A percentile compares a stretch with the other conserved stretches of the same genome.
Evolutionary conservation across 2,329 filamentous ascomycete genomes (phyloP).

Genomic region (Colletotrichum magnum): DNA sequence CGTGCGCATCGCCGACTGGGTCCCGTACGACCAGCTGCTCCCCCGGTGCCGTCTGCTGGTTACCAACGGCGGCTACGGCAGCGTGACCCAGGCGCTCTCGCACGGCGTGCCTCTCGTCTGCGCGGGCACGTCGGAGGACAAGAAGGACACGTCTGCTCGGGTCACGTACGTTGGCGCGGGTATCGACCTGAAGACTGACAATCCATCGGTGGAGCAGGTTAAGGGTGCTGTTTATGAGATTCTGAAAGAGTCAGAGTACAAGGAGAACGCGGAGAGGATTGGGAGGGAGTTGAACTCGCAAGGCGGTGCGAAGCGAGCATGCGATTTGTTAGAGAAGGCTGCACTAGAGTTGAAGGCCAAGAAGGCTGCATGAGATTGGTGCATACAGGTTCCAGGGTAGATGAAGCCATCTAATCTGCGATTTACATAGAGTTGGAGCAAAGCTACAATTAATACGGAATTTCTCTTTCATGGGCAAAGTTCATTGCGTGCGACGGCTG

Average conservation of each 20-base stretch:
- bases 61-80: conserved; percentile 56
- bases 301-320: conserved; percentile 46
- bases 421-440: background rate
- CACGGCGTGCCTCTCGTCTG: conserved; percentile 53
- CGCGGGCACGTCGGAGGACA: conserved; percentile 54
- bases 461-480: too few relatives aligned
- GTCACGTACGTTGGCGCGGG: conserved; percentile 50
- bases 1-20: conserved; percentile 51
- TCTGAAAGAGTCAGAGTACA: conserved; percentile 44
- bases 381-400: background rate
- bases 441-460: too few relatives aligned
- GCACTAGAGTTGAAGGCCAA: conserved; percentile 1
- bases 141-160: conserved; percentile 53
- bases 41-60: conserved; percentile 51
- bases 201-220: conserved; percentile 46
- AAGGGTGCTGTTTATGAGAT: conserved; percentile 45
- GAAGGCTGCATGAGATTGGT: background rate
- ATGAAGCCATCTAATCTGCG: background rate
- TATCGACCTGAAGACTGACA: conserved; percentile 54
- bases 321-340: conserved; percentile 48
- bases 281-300: conserved; percentile 47
- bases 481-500: too few relatives aligned
- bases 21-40: conserved; percentile 54
- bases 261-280: conserved; percentile 43
- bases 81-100: conserved; percentile 53